Base-by-base conservation (phyloP, 495 filamentous ascomycete species). In the Xeromyces bisporus region DNA sequence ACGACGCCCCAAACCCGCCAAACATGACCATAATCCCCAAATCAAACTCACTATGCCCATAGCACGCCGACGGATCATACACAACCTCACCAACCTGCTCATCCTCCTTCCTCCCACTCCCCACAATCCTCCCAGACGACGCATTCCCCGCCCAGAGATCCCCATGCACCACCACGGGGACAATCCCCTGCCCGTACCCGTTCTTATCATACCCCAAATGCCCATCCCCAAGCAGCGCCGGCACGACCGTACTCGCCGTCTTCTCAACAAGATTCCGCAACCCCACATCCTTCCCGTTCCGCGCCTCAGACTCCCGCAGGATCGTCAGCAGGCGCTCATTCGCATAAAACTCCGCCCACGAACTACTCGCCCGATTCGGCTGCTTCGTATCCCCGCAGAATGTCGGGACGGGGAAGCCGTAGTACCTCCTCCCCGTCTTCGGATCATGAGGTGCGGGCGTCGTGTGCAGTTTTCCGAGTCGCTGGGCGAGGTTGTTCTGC, bases 1-100 rank as follows among this genome's bases (percentile, higher is more conserved):
- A 92, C 4, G 39, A 45, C 0, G 51, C 45, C 12, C 74, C 74
- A 60, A 91, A 93, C 3, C 87, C 87, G 0, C 86, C 87, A 67
- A 93, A 93, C 81, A 96, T 86, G 35, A 66, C 66, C 86, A 93
- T 93, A 30, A 93, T 93, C 1, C 87, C 86, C 29, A 87, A 47
- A 47, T 93, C 86, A 57, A 73, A 93, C 62, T 93, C 86, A 10
- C 60, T 74, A 50, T 92, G 82, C n/a, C 72, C 80, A 53, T 86
- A 93, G 33, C 73, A 75, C 23, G 70, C 63, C 10, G 72, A 73
- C 13, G 84, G 74, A 54, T 93, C 86, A 56, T 76, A 93, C 3
- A 92, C 70, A 7, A 93, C 74, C 39, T 86, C 85, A 34, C 85
- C 78, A 0, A 58, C 56, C 3, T 61, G 67, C n/a, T 60, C 56